phyloP scores from a whole-genome alignment of 2,329 filamentous ascomycete genomes.

The Aspergillus ochraceoroseus region DNA sequence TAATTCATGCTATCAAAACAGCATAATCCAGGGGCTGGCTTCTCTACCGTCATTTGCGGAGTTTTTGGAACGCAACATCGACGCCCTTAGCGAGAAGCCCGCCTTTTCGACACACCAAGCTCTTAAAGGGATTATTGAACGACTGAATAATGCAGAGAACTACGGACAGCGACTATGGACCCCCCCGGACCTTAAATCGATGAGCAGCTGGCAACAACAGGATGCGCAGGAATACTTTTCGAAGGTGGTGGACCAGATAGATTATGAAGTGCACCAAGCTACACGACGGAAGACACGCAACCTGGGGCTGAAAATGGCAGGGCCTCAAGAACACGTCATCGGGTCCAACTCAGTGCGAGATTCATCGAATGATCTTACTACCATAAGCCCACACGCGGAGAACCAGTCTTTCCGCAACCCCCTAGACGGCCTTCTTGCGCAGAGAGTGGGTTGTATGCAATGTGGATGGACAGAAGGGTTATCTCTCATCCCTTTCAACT shows the following conservation, averaged over 20 bases:
- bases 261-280: constrained; percentile 64
- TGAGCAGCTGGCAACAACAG: constrained; percentile 94
- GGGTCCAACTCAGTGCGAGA: constrained; percentile 20
- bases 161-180: constrained; percentile 78
- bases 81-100: constrained; percentile 35
- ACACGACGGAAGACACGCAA: constrained; percentile 43
- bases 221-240: constrained; percentile 97
- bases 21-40: constrained; percentile 78
- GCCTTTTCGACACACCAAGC: constrained; percentile 48
- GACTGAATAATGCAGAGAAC: constrained; percentile 64
- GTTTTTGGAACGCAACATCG: constrained; percentile 55
- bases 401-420: constrained; percentile 59
- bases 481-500: constrained; percentile 89
- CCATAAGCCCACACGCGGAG: constrained; percentile 16
- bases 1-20: constrained; percentile 98
- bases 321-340: constrained; percentile 33
- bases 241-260: constrained; percentile 77
- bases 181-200: constrained; percentile 73
- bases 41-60: constrained; percentile 64
- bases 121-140: constrained; percentile 62
- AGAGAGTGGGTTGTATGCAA: constrained; percentile 77
- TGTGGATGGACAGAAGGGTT: constrained; percentile 86
- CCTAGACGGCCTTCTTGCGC: constrained; percentile 79
- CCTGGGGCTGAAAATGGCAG: constrained; percentile 39
- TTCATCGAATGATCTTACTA: constrained; percentile 14